Percentiles rank a stretch among this genome's conserved stretches.
Conservation (phyloP, 1,139 yeast genomes). For the Saccharomyces uvarum region DNA sequence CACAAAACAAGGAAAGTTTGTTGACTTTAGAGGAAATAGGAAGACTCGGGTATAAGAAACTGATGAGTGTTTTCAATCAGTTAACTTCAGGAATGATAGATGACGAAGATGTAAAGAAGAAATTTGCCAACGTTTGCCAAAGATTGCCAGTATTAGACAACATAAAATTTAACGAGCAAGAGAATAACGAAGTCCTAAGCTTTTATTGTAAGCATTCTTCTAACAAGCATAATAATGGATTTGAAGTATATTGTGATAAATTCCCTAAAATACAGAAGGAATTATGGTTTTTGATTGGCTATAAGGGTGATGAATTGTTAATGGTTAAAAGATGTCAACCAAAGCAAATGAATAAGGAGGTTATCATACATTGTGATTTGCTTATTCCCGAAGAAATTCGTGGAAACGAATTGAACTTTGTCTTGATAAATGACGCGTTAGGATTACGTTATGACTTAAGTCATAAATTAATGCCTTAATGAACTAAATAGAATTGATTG, state of each 20-base stretch:
- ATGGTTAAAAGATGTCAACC: slow-evolving; percentile 67
- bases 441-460: slow-evolving; percentile 39
- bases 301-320: slow-evolving; percentile 46
- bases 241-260: slow-evolving; percentile 64
- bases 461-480: not conserved
- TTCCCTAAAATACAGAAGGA: slow-evolving; percentile 91
- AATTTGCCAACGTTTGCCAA: slow-evolving; percentile 40
- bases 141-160: slow-evolving; percentile 40
- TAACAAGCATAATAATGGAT: slow-evolving; percentile 48
- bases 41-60: slow-evolving; percentile 19
- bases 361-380: slow-evolving; percentile 42
- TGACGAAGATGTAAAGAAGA: slow-evolving; percentile 25
- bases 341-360: slow-evolving; percentile 34
- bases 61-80: slow-evolving; percentile 10
- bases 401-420: slow-evolving; percentile 41
- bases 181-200: slow-evolving; percentile 32
- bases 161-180: slow-evolving; percentile 30
- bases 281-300: slow-evolving; percentile 77
- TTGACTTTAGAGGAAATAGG: slow-evolving; percentile 32
- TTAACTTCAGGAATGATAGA: slow-evolving; percentile 12
- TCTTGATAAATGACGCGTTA: slow-evolving; percentile 61
- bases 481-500: not conserved
- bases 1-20: slow-evolving; percentile 9
- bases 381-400: slow-evolving; percentile 44
- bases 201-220: slow-evolving; percentile 50